Evolutionary conservation across 2,329 filamentous ascomycete species (phyloP).

Genomic region (Sarocladiaceae sp.): DNA sequence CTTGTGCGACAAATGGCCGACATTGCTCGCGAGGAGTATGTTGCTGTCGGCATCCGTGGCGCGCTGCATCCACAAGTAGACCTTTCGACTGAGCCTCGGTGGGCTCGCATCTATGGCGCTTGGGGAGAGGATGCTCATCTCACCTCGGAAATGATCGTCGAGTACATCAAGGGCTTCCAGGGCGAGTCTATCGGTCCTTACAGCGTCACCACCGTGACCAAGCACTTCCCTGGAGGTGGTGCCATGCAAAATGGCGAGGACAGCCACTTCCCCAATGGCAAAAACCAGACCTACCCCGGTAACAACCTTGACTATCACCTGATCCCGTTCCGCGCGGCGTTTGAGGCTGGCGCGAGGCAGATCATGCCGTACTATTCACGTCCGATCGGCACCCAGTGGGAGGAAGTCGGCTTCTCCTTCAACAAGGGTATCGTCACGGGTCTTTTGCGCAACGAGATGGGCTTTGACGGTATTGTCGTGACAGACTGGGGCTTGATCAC

Average conservation of each 20-base stretch:
- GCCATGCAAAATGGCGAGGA: constrained; percentile 43
- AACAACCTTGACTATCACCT: constrained; percentile 44
- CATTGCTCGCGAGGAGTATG: constrained; percentile 40
- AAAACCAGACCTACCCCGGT: constrained; percentile 44
- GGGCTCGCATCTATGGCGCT: constrained; percentile 38
- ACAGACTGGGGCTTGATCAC: constrained; percentile 49
- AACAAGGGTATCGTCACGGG: constrained; percentile 45
- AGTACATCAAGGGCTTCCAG: constrained; percentile 43
- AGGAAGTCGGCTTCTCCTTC: constrained; percentile 43
- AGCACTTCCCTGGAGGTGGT: constrained; percentile 48
- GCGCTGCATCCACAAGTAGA: constrained; percentile 46
- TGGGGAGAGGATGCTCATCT: constrained; percentile 43
- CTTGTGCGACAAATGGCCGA: constrained; percentile 41
- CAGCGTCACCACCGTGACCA: constrained; percentile 42
- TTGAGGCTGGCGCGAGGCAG: constrained; percentile 40
- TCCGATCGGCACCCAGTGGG: constrained; percentile 38
- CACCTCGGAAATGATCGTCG: constrained; percentile 28
- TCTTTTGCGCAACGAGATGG: constrained; percentile 38
- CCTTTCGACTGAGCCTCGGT: constrained; percentile 43
- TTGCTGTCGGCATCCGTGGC: constrained; percentile 34
- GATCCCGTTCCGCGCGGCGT: constrained; percentile 42
- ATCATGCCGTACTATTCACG: constrained; percentile 48
- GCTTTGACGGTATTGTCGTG: constrained; percentile 44
- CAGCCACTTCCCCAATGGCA: constrained; percentile 45
- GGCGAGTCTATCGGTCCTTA: constrained; percentile 34